Evolutionary conservation across 2,329 filamentous ascomycete genomes (phyloP), one percentile per base, ranked within the genome.

Genomic region (Hymenoscyphus salicellus): DNA sequence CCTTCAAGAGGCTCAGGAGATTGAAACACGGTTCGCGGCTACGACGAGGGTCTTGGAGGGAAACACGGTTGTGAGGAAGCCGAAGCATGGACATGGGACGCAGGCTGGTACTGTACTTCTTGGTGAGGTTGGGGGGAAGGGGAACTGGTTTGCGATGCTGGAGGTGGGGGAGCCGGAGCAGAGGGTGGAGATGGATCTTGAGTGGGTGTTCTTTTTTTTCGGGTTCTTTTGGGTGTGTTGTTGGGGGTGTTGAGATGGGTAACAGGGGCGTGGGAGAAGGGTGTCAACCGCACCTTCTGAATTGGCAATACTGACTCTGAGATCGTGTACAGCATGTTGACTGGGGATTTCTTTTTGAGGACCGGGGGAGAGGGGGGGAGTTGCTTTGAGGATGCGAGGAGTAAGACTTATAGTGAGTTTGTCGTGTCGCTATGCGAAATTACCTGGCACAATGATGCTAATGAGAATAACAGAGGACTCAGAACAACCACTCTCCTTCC

Each of bases 161-260:
- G 60, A 63, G 17, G 63, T 71, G 5, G 70, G 70, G 23, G 67
- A 71, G 2, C 70, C 68, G 3, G 38, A 55, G 10, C 68, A 70
- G 41, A 60, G 65, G 5, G 56, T 72, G 1, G 63, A 70, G 60
- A 66, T 70, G 46, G 69, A 72, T 58, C 60, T 72, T 1, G 66
- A 70, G 28, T 30, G 28, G 28, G 28, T 30, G 28, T 30, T 30
- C 28, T 30, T 6, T 30, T 30, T 30, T 30, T 30, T 30, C 6
- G 28, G 28, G 28, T 30, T 30, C 3, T 30, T 30, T 30, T 30
- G 28, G 3, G 28, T 30, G 28, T 30, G 28, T 30, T 30, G 3
- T 6, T 30, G 28, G 28, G 6, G 28, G 28, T 30, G 28, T 30
- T 30, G 28, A 30, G 28, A 30, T 30, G 28, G n/a, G n/a, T n/a